phyloP scores from a whole-genome alignment of 1,284 basidiomycete genomes.

The Rhizopogon hawkerae region DNA sequence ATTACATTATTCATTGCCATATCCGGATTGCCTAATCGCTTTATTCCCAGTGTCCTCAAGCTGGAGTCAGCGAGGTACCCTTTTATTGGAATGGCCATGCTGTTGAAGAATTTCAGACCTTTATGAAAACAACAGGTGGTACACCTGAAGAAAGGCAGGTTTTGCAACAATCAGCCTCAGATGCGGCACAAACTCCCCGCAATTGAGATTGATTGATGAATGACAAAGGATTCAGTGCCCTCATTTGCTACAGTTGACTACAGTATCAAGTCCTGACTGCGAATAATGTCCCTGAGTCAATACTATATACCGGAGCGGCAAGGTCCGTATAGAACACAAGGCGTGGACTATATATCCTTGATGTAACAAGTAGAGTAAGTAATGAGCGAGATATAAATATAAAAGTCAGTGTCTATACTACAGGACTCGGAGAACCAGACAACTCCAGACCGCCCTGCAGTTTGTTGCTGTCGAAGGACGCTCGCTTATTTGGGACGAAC shows the following conservation, averaged over 20 bases:
- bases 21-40: no score
- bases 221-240: no score
- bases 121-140: background rate
- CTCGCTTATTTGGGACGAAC: slow-evolving; percentile 31
- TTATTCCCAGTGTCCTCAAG: background rate
- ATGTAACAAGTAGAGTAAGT: no score
- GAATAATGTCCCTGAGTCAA: no score
- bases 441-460: background rate
- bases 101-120: background rate
- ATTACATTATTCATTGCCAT: background rate
- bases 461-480: background rate
- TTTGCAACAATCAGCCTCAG: no score
- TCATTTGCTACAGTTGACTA: no score
- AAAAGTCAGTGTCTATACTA: no score
- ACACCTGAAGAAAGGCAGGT: no score
- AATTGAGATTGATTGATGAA: no score
- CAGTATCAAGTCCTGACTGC: no score
- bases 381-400: background rate
- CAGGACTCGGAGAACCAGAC: background rate
- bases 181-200: no score
- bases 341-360: background rate
- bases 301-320: background rate
- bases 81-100: background rate
- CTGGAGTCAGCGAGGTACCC: background rate
- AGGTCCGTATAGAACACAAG: background rate